Evolutionary conservation across 257 asterid species (phyloP).

Genomic region (Solanum peruvianum): DNA sequence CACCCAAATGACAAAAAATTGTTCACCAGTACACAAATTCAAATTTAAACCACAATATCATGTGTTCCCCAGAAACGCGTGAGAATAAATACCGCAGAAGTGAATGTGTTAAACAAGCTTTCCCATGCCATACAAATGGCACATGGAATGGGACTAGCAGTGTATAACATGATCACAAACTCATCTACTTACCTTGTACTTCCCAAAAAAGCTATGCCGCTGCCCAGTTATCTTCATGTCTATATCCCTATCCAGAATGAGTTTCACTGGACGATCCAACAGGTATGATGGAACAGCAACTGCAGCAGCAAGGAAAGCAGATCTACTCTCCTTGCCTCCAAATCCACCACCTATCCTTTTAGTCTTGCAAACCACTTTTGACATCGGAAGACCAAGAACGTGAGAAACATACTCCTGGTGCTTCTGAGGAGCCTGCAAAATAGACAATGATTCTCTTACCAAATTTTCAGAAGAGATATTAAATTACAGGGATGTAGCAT

Average conservation of each 20-base stretch:
- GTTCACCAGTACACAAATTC: background rate
- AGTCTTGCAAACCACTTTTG: slow-evolving; percentile 93
- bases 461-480: background rate
- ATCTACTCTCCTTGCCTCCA: slow-evolving; percentile 97
- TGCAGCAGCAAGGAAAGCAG: slow-evolving; percentile 73
- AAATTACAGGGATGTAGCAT: background rate
- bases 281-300: slow-evolving; percentile 81
- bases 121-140: background rate
- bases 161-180: background rate
- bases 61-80: background rate
- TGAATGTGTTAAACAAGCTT: background rate
- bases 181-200: slow-evolving; percentile 53
- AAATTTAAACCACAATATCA: background rate
- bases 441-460: background rate
- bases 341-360: slow-evolving; percentile 98
- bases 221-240: slow-evolving; percentile 94
- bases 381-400: slow-evolving; percentile 95
- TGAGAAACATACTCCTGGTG: slow-evolving; percentile 82
- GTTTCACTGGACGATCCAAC: slow-evolving; percentile 79
- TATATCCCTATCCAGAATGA: slow-evolving; percentile 75
- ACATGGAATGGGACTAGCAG: background rate
- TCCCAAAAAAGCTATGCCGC: slow-evolving; percentile 88
- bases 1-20: background rate
- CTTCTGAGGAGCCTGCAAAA: slow-evolving; percentile 71
- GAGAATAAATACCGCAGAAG: background rate